phyloP scores from a whole-genome alignment of 169 alveolate species.

The Cryptosporidium muris region DNA sequence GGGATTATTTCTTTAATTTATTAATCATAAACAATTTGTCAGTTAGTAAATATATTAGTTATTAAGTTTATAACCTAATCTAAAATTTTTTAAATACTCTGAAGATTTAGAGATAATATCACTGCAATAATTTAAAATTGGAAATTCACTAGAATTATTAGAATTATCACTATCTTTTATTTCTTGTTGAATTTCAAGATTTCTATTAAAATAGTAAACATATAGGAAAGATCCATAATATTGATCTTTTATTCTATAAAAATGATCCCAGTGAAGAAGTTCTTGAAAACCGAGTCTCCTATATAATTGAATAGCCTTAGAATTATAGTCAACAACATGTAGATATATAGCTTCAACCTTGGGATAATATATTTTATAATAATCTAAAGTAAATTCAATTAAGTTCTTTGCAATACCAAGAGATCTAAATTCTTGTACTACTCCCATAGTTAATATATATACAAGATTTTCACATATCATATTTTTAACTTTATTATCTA shows the following conservation, averaged over 20 bases:
- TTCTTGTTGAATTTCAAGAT: too few species aligned
- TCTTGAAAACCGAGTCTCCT: conserved; percentile 28
- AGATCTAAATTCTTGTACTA: conserved; percentile 58
- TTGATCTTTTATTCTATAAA: conserved; percentile 40
- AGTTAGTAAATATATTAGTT: background rate
- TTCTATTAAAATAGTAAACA: conserved; percentile 27
- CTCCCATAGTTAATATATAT: conserved; percentile 64
- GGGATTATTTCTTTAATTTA: too few species aligned
- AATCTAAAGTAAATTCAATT: conserved; percentile 27
- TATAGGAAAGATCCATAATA: conserved; percentile 61
- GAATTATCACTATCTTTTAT: too few species aligned
- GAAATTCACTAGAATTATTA: too few species aligned
- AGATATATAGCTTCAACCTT: conserved; percentile 43
- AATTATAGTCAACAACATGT: conserved; percentile 64
- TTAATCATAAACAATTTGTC: background rate
- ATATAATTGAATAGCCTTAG: conserved; percentile 37
- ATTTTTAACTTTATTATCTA: conserved; percentile 1
- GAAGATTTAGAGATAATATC: conserved; percentile 30
- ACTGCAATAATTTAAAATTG: background rate
- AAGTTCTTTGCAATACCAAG: conserved; percentile 66
- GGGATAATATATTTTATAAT: conserved; percentile 35
- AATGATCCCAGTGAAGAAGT: conserved; percentile 48
- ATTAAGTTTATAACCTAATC: too few species aligned
- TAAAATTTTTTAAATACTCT: background rate
- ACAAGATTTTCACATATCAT: conserved; percentile 36